These are phyloP conservation scores for Clarireedia paspali DNA, from an alignment of 2,329 filamentous ascomycete species.

Conservation along the genomic window DNA sequence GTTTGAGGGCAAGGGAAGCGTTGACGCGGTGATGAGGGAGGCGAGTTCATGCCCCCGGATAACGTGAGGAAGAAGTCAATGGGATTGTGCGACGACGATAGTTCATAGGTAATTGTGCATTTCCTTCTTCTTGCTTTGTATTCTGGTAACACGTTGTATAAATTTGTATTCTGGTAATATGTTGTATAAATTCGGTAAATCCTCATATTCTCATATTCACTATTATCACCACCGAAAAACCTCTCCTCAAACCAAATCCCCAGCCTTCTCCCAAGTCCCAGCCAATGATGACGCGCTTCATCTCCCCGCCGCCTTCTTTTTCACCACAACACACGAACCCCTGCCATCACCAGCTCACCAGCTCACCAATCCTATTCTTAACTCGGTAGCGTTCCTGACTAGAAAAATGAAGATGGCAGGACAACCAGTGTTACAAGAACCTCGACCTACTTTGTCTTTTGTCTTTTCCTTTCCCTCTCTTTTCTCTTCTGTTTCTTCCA, in stretches of 20 bases:
- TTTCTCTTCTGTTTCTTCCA: not conserved
- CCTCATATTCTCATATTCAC: too few species aligned
- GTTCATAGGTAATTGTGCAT: too few species aligned
- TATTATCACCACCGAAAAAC: too few species aligned
- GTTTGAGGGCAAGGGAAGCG: not conserved
- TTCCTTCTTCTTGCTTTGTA: too few species aligned
- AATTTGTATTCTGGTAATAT: too few species aligned
- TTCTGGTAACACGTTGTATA: too few species aligned
- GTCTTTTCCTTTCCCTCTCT: not conserved
- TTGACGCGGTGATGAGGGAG: not conserved
- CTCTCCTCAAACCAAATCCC: too few species aligned
- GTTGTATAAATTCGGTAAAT: too few species aligned
- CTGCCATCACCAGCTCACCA: not conserved
- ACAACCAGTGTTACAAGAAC: constrained; percentile 12
- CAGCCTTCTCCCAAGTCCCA: not conserved
- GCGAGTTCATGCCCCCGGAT: too few species aligned
- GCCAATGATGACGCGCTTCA: not conserved
- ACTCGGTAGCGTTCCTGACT: too few species aligned
- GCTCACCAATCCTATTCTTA: not conserved
- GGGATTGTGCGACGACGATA: not conserved
- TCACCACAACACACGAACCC: not conserved
- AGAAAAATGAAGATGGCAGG: constrained; percentile 15
- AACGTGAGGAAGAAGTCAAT: not conserved
- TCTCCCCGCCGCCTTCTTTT: constrained; percentile 2
- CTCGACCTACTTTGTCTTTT: not conserved